Conservation (phyloP, 1,284 basidiomycete genomes). For the Anthracocystis walkeri region DNA sequence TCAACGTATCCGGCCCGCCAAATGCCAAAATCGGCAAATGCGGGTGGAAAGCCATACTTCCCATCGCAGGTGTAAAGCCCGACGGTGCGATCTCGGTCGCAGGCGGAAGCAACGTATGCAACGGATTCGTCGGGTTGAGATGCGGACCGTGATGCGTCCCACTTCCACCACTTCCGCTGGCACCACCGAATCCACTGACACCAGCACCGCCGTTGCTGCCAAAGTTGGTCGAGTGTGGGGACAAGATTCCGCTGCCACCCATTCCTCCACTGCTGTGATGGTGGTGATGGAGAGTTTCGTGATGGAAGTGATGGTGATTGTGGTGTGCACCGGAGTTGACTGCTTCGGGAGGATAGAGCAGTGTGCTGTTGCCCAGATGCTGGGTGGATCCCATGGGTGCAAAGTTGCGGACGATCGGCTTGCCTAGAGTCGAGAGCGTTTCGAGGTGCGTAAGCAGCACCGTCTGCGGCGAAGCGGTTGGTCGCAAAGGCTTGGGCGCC, state of each 20-base stretch:
- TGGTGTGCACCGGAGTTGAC: conserved; percentile 34
- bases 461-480: conserved; percentile 37
- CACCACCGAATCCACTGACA: not conserved
- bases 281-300: conserved; percentile 21
- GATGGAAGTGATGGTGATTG: conserved; percentile 26
- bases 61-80: conserved; percentile 58
- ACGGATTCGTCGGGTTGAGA: conserved; percentile 31
- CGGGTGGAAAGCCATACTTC: conserved; percentile 66
- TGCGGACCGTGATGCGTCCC: conserved; percentile 15
- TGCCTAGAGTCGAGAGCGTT: conserved; percentile 35
- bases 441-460: conserved; percentile 54
- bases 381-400: conserved; percentile 35
- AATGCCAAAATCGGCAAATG: conserved; percentile 64
- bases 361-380: conserved; percentile 37
- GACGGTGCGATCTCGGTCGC: conserved; percentile 32
- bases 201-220: conserved; percentile 4
- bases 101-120: conserved; percentile 40
- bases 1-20: conserved; percentile 56
- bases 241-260: conserved; percentile 13
- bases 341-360: conserved; percentile 34
- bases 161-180: not conserved
- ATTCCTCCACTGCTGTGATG: conserved; percentile 9
- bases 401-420: conserved; percentile 46
- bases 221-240: not conserved
- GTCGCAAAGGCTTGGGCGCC: conserved; percentile 39